These are phyloP conservation scores for Afroboletus lepidellus DNA, from an alignment of 1,284 basidiomycete genomes.

Conservation along the genomic window DNA sequence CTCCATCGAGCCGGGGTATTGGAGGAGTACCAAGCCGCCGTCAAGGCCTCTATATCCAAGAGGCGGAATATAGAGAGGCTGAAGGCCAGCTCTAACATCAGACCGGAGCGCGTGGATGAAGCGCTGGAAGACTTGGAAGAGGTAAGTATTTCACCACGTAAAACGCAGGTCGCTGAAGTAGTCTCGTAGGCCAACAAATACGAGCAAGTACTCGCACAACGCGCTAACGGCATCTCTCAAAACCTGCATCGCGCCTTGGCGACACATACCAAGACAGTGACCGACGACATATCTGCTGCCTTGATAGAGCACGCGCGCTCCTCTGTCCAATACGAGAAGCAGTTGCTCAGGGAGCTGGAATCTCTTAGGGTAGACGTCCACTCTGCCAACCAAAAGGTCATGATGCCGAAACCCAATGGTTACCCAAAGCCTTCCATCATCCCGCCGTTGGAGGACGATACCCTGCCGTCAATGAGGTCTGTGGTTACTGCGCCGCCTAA, in stretches of 20 bases:
- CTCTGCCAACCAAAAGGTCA: constrained; percentile 60
- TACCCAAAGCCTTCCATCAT: constrained; percentile 60
- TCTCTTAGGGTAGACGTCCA: constrained; percentile 75
- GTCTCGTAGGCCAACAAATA: constrained; percentile 74
- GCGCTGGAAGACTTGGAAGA: constrained; percentile 93
- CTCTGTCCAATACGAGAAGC: constrained; percentile 86
- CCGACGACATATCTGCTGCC: constrained; percentile 85
- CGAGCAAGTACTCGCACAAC: constrained; percentile 76
- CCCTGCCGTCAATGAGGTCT: constrained; percentile 35
- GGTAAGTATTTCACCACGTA: constrained; percentile 42
- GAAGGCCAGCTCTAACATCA: constrained; percentile 85
- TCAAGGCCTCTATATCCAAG: constrained; percentile 90
- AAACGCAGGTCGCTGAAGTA: constrained; percentile 11
- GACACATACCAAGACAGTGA: constrained; percentile 78
- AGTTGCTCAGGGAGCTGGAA: constrained; percentile 84
- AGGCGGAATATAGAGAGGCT: constrained; percentile 86
- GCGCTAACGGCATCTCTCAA: constrained; percentile 86
- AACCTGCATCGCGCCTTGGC: constrained; percentile 85
- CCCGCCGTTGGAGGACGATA: constrained; percentile 63
- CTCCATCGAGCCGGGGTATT: constrained; percentile 83
- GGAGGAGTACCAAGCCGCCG: constrained; percentile 89
- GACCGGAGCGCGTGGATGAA: constrained; percentile 85
- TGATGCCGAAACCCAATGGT: constrained; percentile 44
- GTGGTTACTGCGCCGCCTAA: constrained; percentile 30
- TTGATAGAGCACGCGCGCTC: constrained; percentile 90